Evolutionary conservation across 2,329 filamentous ascomycete genomes (phyloP), one percentile per base, ranked within the genome.

Genomic region (Plectosphaerella sp.): DNA sequence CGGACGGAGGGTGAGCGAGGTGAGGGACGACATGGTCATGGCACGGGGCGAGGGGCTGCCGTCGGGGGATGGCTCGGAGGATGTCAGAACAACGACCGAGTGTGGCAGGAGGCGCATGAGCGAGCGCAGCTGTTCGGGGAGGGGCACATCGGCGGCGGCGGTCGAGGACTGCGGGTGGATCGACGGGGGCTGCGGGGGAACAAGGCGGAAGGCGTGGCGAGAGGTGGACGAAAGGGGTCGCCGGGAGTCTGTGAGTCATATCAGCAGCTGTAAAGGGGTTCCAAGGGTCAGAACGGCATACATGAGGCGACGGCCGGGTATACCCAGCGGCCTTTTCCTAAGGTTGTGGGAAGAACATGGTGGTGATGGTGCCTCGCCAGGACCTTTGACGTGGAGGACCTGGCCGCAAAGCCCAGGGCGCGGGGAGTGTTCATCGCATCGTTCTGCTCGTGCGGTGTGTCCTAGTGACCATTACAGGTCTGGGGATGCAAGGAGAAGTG

Each of bases 11-110:
- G 77, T 73, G 24, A 84, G 65, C 0, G 79, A 82, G 3, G 80
- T 80, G 56, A 84, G 76, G 2, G 79, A 83, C 7, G 81, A 83
- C 70, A 83, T 79, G 33, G 81, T 83, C 74, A 84, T 80, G 47
- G 74, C 80, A 33, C 75, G 71, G 6, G 74, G 62, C 54, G 64
- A 20, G 15, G 24, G 53, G 7, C 39, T 11, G 10, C 48, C 15
- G 25, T 49, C 16, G 15, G 50, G 12, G 25, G 55, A 14, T 36
- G 64, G 54, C n/a, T 69, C 64, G n/a, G 68, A 63, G 20, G 77
- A 67, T 20, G 79, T 82, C 61, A 78, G 78, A 12, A 82, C 74
- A n/a, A 82, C 78, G 37, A 80, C 78, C 1, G 78, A 76, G 59
- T 80, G 75, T 3, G 76, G 69, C 12, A 83, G 67, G 14, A 77